Evolutionary conservation across 116 monocot species (phyloP).

Genomic region (Cymodocea nodosa): DNA sequence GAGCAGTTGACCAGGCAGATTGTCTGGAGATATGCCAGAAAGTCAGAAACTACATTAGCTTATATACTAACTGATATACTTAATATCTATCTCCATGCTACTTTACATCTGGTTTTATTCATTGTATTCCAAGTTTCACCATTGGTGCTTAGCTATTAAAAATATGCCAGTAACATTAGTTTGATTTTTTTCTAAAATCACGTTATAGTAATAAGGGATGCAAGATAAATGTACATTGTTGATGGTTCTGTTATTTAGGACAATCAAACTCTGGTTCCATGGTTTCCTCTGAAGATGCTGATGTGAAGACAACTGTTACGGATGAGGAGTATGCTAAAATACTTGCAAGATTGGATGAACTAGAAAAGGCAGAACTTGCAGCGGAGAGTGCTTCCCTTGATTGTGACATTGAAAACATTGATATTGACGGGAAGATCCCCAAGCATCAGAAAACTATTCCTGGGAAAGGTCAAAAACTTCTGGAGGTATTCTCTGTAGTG

Average conservation of each 20-base stretch:
- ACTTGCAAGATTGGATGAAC: constrained; percentile 62
- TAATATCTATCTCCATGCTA: background rate
- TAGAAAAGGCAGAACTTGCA: constrained; percentile 64
- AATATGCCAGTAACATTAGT: background rate
- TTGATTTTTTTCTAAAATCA: background rate
- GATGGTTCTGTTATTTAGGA: constrained; percentile 6
- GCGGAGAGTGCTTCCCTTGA: constrained; percentile 4
- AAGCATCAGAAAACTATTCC: constrained; percentile 1
- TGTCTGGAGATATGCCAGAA: too few species aligned
- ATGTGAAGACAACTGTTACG: constrained; percentile 16
- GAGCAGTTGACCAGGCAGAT: too few species aligned
- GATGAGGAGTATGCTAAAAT: constrained; percentile 58
- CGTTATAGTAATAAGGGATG: background rate
- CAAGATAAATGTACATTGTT: background rate
- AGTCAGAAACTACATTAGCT: background rate
- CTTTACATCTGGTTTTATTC: background rate
- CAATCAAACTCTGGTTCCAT: constrained; percentile 3
- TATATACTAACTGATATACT: background rate
- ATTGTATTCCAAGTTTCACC: background rate
- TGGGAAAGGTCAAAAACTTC: constrained; percentile 7
- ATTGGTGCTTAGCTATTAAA: background rate
- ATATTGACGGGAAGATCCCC: constrained; percentile 9
- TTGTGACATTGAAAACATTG: constrained; percentile 13
- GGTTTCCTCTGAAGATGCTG: constrained; percentile 8
- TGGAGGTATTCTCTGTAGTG: constrained; percentile 11